Evolutionary conservation across 2,329 filamentous ascomycete genomes (phyloP).

Genomic region (Hypoxylon sp.): DNA sequence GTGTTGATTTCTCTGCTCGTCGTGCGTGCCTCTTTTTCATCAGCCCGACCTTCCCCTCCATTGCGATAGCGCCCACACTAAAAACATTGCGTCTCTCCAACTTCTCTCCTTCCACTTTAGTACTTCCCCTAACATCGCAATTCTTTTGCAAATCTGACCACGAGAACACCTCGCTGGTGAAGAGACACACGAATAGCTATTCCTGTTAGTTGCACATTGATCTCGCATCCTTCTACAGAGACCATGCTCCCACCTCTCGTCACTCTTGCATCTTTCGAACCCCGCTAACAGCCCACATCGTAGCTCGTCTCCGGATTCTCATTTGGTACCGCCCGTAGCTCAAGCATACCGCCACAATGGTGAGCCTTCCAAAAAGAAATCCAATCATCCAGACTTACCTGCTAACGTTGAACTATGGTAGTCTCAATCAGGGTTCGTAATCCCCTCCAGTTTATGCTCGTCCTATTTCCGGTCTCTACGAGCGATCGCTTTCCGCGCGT

Average conservation of each 20-base stretch:
- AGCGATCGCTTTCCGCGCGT: slow-evolving; percentile 29
- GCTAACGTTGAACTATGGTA: slow-evolving; percentile 51
- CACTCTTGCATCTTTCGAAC: slow-evolving; percentile 27
- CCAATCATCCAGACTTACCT: slow-evolving; percentile 20
- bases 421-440: slow-evolving; percentile 77
- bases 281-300: slow-evolving; percentile 48
- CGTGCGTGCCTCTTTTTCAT: slow-evolving; percentile 40
- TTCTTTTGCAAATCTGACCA: slow-evolving; percentile 30
- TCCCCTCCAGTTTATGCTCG: slow-evolving; percentile 36
- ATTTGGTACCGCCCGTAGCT: slow-evolving; percentile 40
- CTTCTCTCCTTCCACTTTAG: slow-evolving; percentile 40
- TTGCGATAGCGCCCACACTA: slow-evolving; percentile 51
- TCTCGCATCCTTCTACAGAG: slow-evolving; percentile 16
- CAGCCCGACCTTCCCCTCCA: slow-evolving; percentile 50
- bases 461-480: slow-evolving; percentile 41
- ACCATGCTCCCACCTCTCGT: slow-evolving; percentile 21
- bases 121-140: slow-evolving; percentile 32
- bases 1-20: slow-evolving; percentile 40
- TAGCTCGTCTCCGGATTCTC: slow-evolving; percentile 46
- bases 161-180: slow-evolving; percentile 23
- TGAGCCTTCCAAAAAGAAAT: slow-evolving; percentile 38
- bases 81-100: slow-evolving; percentile 46
- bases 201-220: slow-evolving; percentile 37
- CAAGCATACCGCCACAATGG: slow-evolving; percentile 48
- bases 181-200: slow-evolving; percentile 20